These are phyloP conservation scores for Metarhizium album DNA, from an alignment of 2,329 filamentous ascomycete genomes.

Conservation along the genomic window DNA sequence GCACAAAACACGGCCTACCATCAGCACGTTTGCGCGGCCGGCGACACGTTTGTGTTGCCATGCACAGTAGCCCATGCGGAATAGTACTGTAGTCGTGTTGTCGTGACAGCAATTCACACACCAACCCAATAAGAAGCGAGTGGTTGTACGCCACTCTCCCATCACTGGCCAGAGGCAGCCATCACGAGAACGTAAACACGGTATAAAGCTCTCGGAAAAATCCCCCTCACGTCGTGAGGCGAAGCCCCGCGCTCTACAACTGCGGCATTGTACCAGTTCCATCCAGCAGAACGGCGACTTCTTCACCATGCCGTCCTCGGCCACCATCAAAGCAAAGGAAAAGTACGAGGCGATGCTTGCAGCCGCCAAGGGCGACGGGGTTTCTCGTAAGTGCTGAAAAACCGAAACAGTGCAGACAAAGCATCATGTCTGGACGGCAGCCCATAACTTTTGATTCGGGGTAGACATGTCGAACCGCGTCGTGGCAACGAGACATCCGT, in stretches of 20 bases:
- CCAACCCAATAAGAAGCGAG: background rate
- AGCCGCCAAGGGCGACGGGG: background rate
- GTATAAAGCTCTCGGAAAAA: background rate
- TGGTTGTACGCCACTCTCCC: background rate
- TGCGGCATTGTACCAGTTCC: too few species aligned
- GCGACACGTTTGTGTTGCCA: background rate
- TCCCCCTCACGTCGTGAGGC: too few species aligned
- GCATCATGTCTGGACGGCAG: background rate
- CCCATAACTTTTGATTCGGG: background rate
- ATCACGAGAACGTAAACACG: background rate
- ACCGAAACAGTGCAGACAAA: background rate
- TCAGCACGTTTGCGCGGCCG: too few species aligned
- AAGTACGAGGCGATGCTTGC: background rate
- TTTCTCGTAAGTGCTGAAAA: background rate
- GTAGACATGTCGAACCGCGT: constrained; percentile 8
- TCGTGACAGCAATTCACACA: background rate
- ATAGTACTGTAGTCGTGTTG: background rate
- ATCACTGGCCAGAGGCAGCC: background rate
- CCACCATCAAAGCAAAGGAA: background rate
- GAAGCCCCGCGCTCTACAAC: too few species aligned
- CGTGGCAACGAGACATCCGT: constrained; percentile 7
- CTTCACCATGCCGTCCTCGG: background rate
- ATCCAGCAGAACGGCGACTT: background rate
- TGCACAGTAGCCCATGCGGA: background rate
- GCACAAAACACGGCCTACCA: too few species aligned